Evolutionary conservation across 2,329 filamentous ascomycete genomes (phyloP), one percentile per base, ranked within the genome.

Genomic region (Dactylellina cionopaga): DNA sequence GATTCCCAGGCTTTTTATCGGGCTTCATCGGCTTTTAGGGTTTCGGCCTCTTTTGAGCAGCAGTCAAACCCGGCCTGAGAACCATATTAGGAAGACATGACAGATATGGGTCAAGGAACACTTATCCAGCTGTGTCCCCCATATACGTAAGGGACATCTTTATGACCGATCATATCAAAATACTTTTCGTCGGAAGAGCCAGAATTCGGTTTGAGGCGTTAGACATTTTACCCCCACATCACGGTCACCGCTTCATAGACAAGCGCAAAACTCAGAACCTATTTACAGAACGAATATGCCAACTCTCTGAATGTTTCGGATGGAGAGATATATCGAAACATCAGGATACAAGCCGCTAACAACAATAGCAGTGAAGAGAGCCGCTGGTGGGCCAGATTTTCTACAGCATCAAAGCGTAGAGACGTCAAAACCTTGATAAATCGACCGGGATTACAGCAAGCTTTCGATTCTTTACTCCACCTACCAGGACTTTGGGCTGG

Each of bases 251-350:
- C 4, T 60, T 47, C 6, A 60, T 60, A 7, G 19, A 60, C 15
- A 37, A 41, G 39, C 11, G 31, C 15, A 60, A 60, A 39, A 10
- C 17, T 60, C 7, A 19, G 29, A 1, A 17, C n/a, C 11, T 19
- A 49, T 39, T 37, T 60, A 15, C 56, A 60, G 39, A 49, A 25
- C 43, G 11, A 60, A 29, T 60, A 60, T 22, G 1, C 27, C 0
- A 60, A 60, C n/a, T 3, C 31, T 27, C 17, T 60, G 13, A 60
- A 60, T 33, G 24, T 59, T 6, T 59, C 54, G 13, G 19, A 60
- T n/a, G n/a, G n/a, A n/a, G n/a, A n/a, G n/a, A n/a, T n/a, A n/a
- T n/a, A n/a, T 19, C 17, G 35, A 43, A 60, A 60, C 24, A 37
- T 60, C 5, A 7, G 56, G 19, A 24, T 60, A 17, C 25, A 46